These are phyloP conservation scores for Tuber borchii DNA, from an alignment of 495 filamentous ascomycete species.

Conservation along the genomic window DNA sequence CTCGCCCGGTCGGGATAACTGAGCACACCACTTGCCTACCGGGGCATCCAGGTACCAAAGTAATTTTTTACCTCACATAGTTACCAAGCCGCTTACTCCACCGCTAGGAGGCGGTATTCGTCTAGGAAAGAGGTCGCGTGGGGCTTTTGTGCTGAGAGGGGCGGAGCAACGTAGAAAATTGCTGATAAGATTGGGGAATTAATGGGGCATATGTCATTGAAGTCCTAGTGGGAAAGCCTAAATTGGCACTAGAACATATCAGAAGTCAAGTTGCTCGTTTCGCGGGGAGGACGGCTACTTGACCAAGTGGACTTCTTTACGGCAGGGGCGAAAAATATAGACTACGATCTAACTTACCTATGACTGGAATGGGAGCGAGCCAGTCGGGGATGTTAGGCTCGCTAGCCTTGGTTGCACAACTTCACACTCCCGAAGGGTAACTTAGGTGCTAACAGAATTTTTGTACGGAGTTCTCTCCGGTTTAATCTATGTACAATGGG, in stretches of 20 bases:
- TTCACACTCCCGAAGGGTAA: background rate
- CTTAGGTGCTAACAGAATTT: background rate
- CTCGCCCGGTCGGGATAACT: background rate
- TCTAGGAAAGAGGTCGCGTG: background rate
- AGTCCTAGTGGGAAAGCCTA: background rate
- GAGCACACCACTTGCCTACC: background rate
- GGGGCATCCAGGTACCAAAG: background rate
- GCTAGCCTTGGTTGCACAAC: background rate
- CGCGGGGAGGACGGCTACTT: background rate
- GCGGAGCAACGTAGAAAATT: background rate
- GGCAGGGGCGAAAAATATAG: background rate
- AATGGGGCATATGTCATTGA: background rate
- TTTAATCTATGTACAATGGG: background rate
- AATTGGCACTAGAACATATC: background rate
- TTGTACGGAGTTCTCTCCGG: background rate
- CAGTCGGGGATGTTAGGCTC: background rate
- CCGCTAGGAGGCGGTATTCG: background rate
- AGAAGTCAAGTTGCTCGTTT: background rate
- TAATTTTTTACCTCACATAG: background rate
- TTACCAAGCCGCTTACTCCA: background rate
- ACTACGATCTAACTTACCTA: background rate
- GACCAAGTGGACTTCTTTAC: background rate
- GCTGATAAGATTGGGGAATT: background rate
- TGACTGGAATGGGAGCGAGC: background rate
- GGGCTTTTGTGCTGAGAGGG: background rate